These are phyloP conservation scores for Boletus calvinii DNA, from an alignment of 1,284 basidiomycete species.

Conservation along the genomic window DNA sequence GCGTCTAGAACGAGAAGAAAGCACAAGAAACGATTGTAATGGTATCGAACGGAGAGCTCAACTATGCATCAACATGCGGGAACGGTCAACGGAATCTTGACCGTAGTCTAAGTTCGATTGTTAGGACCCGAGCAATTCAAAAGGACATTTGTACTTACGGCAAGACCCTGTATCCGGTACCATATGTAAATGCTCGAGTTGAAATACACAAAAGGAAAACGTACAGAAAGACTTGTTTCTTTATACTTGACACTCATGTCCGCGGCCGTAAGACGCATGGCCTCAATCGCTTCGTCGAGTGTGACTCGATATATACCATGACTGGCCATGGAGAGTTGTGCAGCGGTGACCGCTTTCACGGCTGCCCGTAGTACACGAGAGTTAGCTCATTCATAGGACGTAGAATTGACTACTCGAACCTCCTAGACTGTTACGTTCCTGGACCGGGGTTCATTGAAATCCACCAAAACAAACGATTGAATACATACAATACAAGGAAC, in stretches of 20 bases:
- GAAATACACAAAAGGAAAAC: slow-evolving; percentile 24
- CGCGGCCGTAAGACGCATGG: slow-evolving; percentile 88
- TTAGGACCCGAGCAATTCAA: slow-evolving; percentile 11
- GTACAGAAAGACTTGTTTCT: slow-evolving; percentile 86
- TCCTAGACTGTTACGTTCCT: slow-evolving; percentile 87
- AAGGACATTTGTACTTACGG: slow-evolving; percentile 43
- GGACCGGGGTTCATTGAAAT: slow-evolving; percentile 5
- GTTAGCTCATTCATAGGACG: slow-evolving; percentile 8
- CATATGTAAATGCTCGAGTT: slow-evolving; percentile 5
- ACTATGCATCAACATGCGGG: slow-evolving; percentile 57
- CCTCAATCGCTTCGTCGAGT: slow-evolving; percentile 94
- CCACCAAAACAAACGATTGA: slow-evolving; percentile 2
- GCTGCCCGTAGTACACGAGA: slow-evolving; percentile 41
- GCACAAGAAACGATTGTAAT: neutral
- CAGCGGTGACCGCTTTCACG: slow-evolving; percentile 88
- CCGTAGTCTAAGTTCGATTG: slow-evolving; percentile 48
- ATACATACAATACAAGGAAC: slow-evolving; percentile 86
- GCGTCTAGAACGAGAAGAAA: neutral
- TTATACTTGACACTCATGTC: slow-evolving; percentile 91
- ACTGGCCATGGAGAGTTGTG: slow-evolving; percentile 91
- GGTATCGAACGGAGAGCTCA: neutral
- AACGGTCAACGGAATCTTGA: slow-evolving; percentile 72
- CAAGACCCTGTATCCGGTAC: slow-evolving; percentile 51
- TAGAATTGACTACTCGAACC: slow-evolving; percentile 42
- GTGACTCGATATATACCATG: slow-evolving; percentile 85